Evolutionary conservation across 1,284 basidiomycete genomes (phyloP).

Genomic region (Dichomitus squalens): DNA sequence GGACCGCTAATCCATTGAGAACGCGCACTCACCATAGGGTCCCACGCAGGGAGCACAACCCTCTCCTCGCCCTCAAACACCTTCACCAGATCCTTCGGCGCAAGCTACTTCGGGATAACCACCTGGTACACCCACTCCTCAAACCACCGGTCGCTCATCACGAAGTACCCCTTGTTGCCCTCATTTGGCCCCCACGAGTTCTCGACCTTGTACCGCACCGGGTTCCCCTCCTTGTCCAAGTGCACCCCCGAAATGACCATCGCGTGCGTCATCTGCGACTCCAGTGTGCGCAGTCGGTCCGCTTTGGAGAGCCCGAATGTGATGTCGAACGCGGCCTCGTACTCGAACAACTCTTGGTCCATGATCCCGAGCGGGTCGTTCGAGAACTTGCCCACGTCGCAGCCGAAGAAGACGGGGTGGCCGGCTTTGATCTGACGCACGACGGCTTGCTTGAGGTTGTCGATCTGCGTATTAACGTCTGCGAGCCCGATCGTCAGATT

Average conservation of each 20-base stretch:
- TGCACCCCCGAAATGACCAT: constrained; percentile 96
- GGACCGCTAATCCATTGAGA: too few species aligned
- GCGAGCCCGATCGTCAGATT: neutral
- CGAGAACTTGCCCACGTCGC: constrained; percentile 84
- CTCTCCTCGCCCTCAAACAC: constrained; percentile 74
- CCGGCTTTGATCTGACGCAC: constrained; percentile 89
- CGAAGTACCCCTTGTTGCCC: constrained; percentile 89
- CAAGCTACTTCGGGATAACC: constrained; percentile 80
- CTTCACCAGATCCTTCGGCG: constrained; percentile 78
- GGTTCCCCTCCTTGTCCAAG: constrained; percentile 72
- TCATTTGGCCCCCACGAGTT: constrained; percentile 89
- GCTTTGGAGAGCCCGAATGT: constrained; percentile 74
- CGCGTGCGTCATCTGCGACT: constrained; percentile 90
- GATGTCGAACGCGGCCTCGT: constrained; percentile 69
- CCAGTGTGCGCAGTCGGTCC: constrained; percentile 79
- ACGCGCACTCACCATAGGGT: constrained; percentile 75
- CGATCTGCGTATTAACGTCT: constrained; percentile 91
- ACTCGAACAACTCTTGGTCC: constrained; percentile 85
- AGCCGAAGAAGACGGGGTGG: constrained; percentile 93
- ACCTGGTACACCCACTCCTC: constrained; percentile 90
- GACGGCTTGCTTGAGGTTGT: constrained; percentile 80
- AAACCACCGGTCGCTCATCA: constrained; percentile 94
- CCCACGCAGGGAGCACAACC: constrained; percentile 81
- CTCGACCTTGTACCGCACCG: constrained; percentile 91
- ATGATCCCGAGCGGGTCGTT: constrained; percentile 76